Evolutionary conservation across 352 stramenopile genomes (phyloP).

Genomic region (Phytopythium montanum): DNA sequence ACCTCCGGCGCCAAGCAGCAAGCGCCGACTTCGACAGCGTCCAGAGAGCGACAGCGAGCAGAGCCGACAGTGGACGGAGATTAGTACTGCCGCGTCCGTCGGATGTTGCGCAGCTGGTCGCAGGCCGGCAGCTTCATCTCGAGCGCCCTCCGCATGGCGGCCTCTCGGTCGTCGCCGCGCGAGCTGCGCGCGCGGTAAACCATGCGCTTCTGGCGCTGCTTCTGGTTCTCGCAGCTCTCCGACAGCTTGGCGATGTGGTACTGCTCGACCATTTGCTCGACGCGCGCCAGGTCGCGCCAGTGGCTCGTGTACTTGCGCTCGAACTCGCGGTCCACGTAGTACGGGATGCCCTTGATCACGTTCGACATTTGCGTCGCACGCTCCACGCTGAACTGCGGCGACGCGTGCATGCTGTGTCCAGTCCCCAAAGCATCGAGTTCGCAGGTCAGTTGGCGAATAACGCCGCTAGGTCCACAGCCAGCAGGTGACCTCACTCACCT

Average conservation of each 20-base stretch:
- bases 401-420: slow-evolving; percentile 60
- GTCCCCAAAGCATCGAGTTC: background rate
- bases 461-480: background rate
- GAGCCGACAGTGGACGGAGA: background rate
- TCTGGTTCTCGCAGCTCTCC: slow-evolving; percentile 77
- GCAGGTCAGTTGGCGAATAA: background rate
- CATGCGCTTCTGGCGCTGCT: slow-evolving; percentile 85
- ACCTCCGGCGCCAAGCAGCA: no score
- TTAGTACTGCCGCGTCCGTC: slow-evolving; percentile 58
- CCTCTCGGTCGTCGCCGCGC: slow-evolving; percentile 69
- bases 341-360: slow-evolving; percentile 82
- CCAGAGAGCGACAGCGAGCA: no score
- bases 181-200: slow-evolving; percentile 82
- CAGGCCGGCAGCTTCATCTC: slow-evolving; percentile 85
- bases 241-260: slow-evolving; percentile 65
- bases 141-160: slow-evolving; percentile 70
- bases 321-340: slow-evolving; percentile 86
- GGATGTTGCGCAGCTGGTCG: slow-evolving; percentile 69
- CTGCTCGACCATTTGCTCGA: slow-evolving; percentile 88
- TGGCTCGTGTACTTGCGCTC: slow-evolving; percentile 84
- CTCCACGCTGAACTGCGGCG: slow-evolving; percentile 68
- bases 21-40: no score
- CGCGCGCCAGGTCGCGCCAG: slow-evolving; percentile 77
- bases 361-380: slow-evolving; percentile 77
- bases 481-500: slow-evolving; percentile 35